Conservation (phyloP, 306 rosid species). For the Begonia masoniana region DNA sequence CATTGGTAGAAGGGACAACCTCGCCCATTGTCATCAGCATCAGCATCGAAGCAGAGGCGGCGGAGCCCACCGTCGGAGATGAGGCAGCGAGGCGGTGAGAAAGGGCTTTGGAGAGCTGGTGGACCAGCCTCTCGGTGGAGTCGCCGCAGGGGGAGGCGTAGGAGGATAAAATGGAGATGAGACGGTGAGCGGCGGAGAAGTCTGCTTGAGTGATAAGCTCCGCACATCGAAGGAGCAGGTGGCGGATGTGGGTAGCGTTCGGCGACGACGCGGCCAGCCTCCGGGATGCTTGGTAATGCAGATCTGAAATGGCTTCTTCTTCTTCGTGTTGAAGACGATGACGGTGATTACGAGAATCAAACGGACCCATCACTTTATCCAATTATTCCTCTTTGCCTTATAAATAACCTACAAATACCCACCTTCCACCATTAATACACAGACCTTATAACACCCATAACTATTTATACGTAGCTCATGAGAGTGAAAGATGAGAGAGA, state of each 20-base stretch:
- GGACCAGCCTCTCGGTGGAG: conserved; percentile 29
- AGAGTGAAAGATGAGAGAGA: too few relatives aligned
- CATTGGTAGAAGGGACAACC: neutral
- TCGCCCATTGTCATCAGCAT: conserved; percentile 1
- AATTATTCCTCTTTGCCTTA: too few relatives aligned
- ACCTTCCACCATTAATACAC: too few relatives aligned
- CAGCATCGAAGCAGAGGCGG: conserved; percentile 1
- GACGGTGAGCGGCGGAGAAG: conserved; percentile 24
- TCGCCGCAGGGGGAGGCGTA: conserved; percentile 32
- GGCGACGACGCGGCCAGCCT: conserved; percentile 1
- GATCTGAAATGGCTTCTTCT: conserved; percentile 10
- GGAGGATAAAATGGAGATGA: conserved; percentile 22
- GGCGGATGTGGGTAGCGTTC: conserved; percentile 19
- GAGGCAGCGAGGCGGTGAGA: conserved; percentile 14
- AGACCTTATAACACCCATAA: too few relatives aligned
- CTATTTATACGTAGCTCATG: too few relatives aligned
- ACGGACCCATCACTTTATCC: too few relatives aligned
- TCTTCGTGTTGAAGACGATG: conserved; percentile 1
- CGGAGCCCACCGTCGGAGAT: neutral
- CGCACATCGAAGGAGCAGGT: conserved; percentile 27
- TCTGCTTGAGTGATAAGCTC: conserved; percentile 32
- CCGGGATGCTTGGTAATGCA: conserved; percentile 3
- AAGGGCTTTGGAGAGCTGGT: conserved; percentile 31
- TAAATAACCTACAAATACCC: too few relatives aligned
- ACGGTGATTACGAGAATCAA: neutral